Evolutionary conservation across 1,284 basidiomycete genomes (phyloP), one percentile per base, ranked within the genome.

Genomic region (Microbotryum scabiosae): DNA sequence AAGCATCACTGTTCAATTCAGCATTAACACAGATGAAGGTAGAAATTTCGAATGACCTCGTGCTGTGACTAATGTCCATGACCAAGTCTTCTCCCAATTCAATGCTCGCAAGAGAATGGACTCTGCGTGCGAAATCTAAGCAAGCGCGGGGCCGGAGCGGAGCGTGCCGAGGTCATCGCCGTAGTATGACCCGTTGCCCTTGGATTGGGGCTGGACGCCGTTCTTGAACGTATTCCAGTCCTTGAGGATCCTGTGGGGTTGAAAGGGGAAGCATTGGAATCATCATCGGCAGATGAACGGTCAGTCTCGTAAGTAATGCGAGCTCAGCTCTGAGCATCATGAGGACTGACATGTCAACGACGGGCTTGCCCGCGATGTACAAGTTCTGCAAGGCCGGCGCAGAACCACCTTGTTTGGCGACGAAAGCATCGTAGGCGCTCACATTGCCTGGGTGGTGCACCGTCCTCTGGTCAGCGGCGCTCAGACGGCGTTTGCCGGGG

Each of bases 371-470:
- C 30, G 67, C 73, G 46, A 76, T 59, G 60, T 66, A 62, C 54
- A 76, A 69, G 66, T 76, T 75, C 46, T 64, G 62, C 25, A 74
- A 63, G 8, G 74, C 66, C 4, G 70, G 69, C 9, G 41, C 59
- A 63, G 74, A 76, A 12, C 73, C 74, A 16, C 72, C 73, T 61
- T 73, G 72, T 25, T 66, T 57, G n/a, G 70, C 67, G 47, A 65
- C 52, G 68, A 75, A 74, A 0, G 69, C 65, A n/a, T 61, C 60
- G 56, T 65, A 64, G 16, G 63, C 65, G 8, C 59, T 58, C 43
- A 66, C 50, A 59, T 70, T 69, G 46, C 21, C 36, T 23, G 54
- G 2, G 28, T 20, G 23, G 23, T 18, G 16, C 12, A 41, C 20
- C n/a, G 41, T 41, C 9, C 8, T 26, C n/a, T 4, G 7, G 14